A percentile compares a stretch with the other conserved stretches of the same genome.
Conservation (phyloP, 2,329 filamentous ascomycete species). For the Trichoderma semiorbis region DNA sequence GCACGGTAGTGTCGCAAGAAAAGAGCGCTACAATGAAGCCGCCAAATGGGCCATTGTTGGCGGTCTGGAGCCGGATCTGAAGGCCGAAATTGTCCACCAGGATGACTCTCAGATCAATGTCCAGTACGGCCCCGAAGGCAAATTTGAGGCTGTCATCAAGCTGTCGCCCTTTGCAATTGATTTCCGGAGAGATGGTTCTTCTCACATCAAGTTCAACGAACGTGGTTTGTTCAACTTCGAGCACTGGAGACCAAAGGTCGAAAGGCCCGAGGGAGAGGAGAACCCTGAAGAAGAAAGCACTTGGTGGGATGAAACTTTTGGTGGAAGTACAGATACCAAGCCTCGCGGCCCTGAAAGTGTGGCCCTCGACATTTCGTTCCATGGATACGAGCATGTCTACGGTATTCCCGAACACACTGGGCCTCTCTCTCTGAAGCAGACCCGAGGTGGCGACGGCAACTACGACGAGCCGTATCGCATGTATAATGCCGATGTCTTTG, state of each 20-base stretch:
- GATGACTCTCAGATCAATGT: slow-evolving; percentile 68
- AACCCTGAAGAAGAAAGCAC: slow-evolving; percentile 65
- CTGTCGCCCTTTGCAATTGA: slow-evolving; percentile 81
- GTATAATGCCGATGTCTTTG: slow-evolving; percentile 96
- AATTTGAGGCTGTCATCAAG: slow-evolving; percentile 78
- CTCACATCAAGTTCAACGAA: slow-evolving; percentile 85
- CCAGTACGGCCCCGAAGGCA: slow-evolving; percentile 71
- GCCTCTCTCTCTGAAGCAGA: slow-evolving; percentile 82
- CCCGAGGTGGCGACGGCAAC: slow-evolving; percentile 80
- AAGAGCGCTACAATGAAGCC: slow-evolving; percentile 92
- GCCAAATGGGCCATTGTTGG: slow-evolving; percentile 84
- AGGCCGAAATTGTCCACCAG: slow-evolving; percentile 64
- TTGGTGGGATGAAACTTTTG: slow-evolving; percentile 97
- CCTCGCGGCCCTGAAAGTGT: slow-evolving; percentile 93
- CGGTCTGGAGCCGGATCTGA: slow-evolving; percentile 68
- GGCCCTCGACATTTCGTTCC: slow-evolving; percentile 85
- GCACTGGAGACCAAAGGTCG: slow-evolving; percentile 88
- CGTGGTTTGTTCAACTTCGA: slow-evolving; percentile 89
- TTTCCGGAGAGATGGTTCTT: slow-evolving; percentile 77
- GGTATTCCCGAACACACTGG: slow-evolving; percentile 93
- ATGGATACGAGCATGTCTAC: slow-evolving; percentile 87
- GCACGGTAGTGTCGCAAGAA: slow-evolving; percentile 77
- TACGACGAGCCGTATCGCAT: slow-evolving; percentile 87
- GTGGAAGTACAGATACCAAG: slow-evolving; percentile 91
- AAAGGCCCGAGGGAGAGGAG: slow-evolving; percentile 57